Base-by-base conservation (phyloP, 805 yeast genomes). In the Priceomyces fermenticarens region DNA sequence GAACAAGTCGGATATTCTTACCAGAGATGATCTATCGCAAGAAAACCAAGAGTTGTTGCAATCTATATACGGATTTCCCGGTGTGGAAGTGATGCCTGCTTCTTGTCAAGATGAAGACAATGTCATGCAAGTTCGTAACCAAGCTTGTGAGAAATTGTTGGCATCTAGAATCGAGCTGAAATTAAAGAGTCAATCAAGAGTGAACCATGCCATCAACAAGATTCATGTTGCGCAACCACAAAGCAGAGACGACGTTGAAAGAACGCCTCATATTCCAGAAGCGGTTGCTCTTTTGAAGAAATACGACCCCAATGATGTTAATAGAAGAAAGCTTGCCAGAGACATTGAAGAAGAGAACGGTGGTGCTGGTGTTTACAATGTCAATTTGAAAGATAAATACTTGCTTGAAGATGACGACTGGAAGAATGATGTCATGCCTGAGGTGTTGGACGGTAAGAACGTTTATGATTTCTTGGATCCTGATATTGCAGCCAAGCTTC, bases 371-470 rank as follows among this genome's bases (percentile, higher is more conserved):
- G 99, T 93, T 28, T 93, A 71, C 75, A 93, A 89, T 71, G 80
- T 93, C 60, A 89, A 93, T 71, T 75, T 93, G 70, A 88, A 89
- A 63, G 98, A 91, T 60, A 85, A 83, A 58, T 93, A 95, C 67
- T 53, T 93, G 47, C 74, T 93, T 53, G 99, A 91, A 53, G 91
- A 93, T 61, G 98, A 91, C 39, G 95, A 88, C 49, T 93, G 99
- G 99, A 91, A 91, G 77, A 81, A 88, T 52, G 99, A 93, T 66
- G 77, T 85, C 47, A 88, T 93, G 88, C 99, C 99, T 20, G 99
- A 93, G 73, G 77, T 93, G 40, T 72, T 93, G 62, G 89, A 93
- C 58, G 99, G 99, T 69, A 85, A 81, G 72, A 93, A 93, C 62
- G 97, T 93, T 43, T 91, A 89, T 69, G 99, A 93, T 68, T 93